Evolutionary conservation across 495 filamentous ascomycete genomes (phyloP).

Genomic region (Rostrohypoxylon terebratum): DNA sequence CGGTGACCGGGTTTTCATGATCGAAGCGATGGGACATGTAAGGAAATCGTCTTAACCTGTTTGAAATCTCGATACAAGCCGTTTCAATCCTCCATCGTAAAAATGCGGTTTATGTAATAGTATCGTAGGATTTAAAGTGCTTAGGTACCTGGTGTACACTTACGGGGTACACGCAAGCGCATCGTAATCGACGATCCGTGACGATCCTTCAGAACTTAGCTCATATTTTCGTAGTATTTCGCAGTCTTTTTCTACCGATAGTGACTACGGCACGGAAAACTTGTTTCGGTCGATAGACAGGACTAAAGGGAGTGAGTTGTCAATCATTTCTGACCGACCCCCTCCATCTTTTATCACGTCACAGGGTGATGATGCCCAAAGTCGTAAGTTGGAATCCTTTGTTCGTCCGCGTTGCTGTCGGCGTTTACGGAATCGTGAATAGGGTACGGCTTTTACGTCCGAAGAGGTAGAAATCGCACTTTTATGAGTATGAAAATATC

Average conservation of each 20-base stretch:
- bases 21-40: slow-evolving; percentile 37
- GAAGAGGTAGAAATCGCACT: background rate
- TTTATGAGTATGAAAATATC: background rate
- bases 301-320: background rate
- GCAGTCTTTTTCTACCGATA: background rate
- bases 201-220: background rate
- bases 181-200: background rate
- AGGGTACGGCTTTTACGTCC: no score
- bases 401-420: background rate
- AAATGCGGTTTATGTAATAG: background rate
- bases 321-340: background rate
- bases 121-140: background rate
- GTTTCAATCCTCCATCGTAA: no score
- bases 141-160: background rate
- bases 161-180: background rate
- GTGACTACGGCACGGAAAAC: background rate
- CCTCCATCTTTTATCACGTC: background rate
- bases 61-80: background rate
- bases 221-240: background rate
- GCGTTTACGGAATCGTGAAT: background rate
- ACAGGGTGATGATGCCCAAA: background rate
- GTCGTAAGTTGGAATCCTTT: background rate
- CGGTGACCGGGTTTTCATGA: slow-evolving; percentile 44
- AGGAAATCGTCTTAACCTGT: background rate
- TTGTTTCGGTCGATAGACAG: background rate